Evolutionary conservation across 768 basidiomycete genomes (phyloP).

Genomic region (Chlorophyllum brunneum): DNA sequence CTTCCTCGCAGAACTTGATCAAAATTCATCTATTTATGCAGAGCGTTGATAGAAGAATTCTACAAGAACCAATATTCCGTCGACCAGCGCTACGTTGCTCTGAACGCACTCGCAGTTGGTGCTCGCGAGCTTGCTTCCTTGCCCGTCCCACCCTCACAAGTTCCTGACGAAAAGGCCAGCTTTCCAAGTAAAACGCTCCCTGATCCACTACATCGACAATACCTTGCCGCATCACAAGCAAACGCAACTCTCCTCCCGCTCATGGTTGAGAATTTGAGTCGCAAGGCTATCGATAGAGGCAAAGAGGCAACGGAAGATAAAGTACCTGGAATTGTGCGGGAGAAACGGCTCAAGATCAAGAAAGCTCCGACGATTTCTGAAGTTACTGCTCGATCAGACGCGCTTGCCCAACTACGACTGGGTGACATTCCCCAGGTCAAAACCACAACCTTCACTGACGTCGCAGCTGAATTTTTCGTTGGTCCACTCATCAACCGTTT

Average conservation of each 20-base stretch:
- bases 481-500: slow-evolving; percentile 91
- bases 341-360: slow-evolving; percentile 68
- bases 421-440: slow-evolving; percentile 6
- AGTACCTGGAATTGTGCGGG: slow-evolving; percentile 61
- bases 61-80: slow-evolving; percentile 92
- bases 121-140: slow-evolving; percentile 74
- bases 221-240: slow-evolving; percentile 42
- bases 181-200: slow-evolving; percentile 88
- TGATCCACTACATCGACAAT: slow-evolving; percentile 63
- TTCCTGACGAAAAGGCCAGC: slow-evolving; percentile 31
- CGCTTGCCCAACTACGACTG: neutral
- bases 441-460: slow-evolving; percentile 48
- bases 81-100: slow-evolving; percentile 77
- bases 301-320: slow-evolving; percentile 48
- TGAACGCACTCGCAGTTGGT: slow-evolving; percentile 83
- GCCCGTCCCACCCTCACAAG: slow-evolving; percentile 31
- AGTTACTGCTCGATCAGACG: slow-evolving; percentile 19
- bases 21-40: slow-evolving; percentile 25
- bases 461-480: slow-evolving; percentile 88
- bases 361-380: slow-evolving; percentile 45
- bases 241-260: slow-evolving; percentile 42
- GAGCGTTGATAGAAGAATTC: slow-evolving; percentile 85
- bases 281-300: slow-evolving; percentile 57
- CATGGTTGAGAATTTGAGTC: slow-evolving; percentile 62
- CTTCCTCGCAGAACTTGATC: neutral